phyloP scores from a whole-genome alignment of 2,329 filamentous ascomycete species.

The Waltergamsia citrina region DNA sequence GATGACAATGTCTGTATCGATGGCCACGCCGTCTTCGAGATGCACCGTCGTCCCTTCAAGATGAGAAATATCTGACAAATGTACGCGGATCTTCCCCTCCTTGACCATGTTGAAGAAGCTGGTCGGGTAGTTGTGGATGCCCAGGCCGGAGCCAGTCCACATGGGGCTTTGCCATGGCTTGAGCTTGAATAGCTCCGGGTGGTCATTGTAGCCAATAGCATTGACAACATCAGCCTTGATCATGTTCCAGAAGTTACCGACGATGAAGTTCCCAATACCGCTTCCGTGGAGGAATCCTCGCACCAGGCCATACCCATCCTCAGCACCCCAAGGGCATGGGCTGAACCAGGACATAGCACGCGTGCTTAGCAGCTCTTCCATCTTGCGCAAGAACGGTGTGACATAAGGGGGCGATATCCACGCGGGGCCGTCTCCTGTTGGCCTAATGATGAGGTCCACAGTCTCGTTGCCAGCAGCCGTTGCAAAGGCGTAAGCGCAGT shows the following conservation, averaged over 20 bases:
- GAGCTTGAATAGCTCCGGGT: slow-evolving; percentile 26
- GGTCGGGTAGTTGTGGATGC: slow-evolving; percentile 43
- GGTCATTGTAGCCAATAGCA: slow-evolving; percentile 33
- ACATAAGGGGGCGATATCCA: slow-evolving; percentile 48
- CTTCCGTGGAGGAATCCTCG: slow-evolving; percentile 41
- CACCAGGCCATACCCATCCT: slow-evolving; percentile 38
- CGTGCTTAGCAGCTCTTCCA: slow-evolving; percentile 42
- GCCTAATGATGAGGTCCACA: slow-evolving; percentile 13
- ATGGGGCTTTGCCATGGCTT: slow-evolving; percentile 26
- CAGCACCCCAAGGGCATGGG: slow-evolving; percentile 54
- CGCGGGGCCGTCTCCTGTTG: slow-evolving; percentile 39
- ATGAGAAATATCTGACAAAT: slow-evolving; percentile 34
- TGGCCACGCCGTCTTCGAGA: slow-evolving; percentile 22
- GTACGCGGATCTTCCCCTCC: slow-evolving; percentile 33
- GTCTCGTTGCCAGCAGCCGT: slow-evolving; percentile 32
- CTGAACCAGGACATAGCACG: slow-evolving; percentile 41
- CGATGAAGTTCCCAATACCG: slow-evolving; percentile 33
- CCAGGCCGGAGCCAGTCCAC: slow-evolving; percentile 39
- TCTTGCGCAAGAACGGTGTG: slow-evolving; percentile 48
- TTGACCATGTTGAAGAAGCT: slow-evolving; percentile 38
- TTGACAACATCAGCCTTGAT: slow-evolving; percentile 35
- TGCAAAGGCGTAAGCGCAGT: slow-evolving; percentile 46
- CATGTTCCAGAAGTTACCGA: slow-evolving; percentile 37
- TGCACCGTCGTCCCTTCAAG: slow-evolving; percentile 27
- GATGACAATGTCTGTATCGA: slow-evolving; percentile 36